Percentiles rank a stretch among this genome's conserved stretches.
Evolutionary conservation across 768 basidiomycete species (phyloP).

Genomic region (Phylloporus arenicola): DNA sequence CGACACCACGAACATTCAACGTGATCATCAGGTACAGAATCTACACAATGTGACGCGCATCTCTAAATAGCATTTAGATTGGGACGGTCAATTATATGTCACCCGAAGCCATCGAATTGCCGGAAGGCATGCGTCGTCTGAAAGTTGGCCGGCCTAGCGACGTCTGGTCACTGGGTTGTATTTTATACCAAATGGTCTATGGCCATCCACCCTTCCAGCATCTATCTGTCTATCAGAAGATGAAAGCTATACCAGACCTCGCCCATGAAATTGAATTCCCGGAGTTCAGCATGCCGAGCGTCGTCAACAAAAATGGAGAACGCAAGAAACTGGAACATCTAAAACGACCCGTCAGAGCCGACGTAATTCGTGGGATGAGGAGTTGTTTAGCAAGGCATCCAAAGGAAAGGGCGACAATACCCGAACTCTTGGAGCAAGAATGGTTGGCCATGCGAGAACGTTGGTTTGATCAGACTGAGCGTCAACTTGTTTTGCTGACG

Average conservation of each 20-base stretch:
- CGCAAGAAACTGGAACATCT: slow-evolving; percentile 60
- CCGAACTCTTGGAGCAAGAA: slow-evolving; percentile 74
- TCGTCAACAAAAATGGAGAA: slow-evolving; percentile 31
- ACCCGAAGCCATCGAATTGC: slow-evolving; percentile 90
- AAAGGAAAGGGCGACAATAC: slow-evolving; percentile 83
- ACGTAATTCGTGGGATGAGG: slow-evolving; percentile 79
- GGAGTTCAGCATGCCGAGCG: slow-evolving; percentile 49
- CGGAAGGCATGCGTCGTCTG: slow-evolving; percentile 79
- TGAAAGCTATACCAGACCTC: slow-evolving; percentile 87
- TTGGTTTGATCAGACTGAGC: slow-evolving; percentile 10
- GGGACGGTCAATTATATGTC: slow-evolving; percentile 99
- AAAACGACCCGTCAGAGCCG: slow-evolving; percentile 60
- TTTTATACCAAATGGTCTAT: slow-evolving; percentile 98
- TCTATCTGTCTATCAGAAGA: slow-evolving; percentile 79
- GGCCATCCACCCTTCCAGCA: slow-evolving; percentile 90
- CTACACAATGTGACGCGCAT: background rate
- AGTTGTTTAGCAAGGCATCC: slow-evolving; percentile 74
- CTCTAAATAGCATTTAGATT: slow-evolving; percentile 46
- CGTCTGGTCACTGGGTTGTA: slow-evolving; percentile 97
- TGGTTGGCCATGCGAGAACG: slow-evolving; percentile 61
- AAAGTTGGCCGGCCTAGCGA: slow-evolving; percentile 96
- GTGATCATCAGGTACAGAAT: slow-evolving; percentile 78
- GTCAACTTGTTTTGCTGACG: background rate
- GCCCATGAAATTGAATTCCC: slow-evolving; percentile 79
- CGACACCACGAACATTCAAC: slow-evolving; percentile 96